A percentile compares a stretch with the other conserved stretches of the same genome.
Evolutionary conservation across 106 monocot genomes (phyloP).

Genomic region (Xerophyta viscosa): DNA sequence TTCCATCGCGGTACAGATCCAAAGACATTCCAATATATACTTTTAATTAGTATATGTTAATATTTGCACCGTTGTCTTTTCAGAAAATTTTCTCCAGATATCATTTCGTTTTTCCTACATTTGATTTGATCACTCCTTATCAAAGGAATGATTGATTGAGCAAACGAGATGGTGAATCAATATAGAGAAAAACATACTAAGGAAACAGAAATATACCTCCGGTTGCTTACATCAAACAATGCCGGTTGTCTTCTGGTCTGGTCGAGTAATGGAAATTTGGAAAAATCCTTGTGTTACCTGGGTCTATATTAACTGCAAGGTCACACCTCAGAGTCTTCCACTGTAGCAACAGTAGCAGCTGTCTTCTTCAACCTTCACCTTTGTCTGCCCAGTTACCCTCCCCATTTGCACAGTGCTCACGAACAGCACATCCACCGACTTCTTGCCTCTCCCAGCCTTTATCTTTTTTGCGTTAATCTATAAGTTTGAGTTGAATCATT

Average conservation of each 20-base stretch:
- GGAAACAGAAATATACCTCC: too few relatives aligned
- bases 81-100: neutral
- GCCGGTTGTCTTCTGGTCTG: slow-evolving; percentile 2
- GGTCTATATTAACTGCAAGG: neutral
- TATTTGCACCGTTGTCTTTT: slow-evolving; percentile 16
- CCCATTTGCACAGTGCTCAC: neutral
- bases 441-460: neutral
- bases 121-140: too few relatives aligned
- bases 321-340: neutral
- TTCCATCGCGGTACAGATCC: neutral
- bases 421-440: too few relatives aligned
- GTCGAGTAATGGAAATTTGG: neutral
- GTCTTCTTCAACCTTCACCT: neutral
- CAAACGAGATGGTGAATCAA: neutral
- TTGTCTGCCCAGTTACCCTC: neutral
- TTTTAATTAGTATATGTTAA: too few relatives aligned
- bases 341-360: neutral
- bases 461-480: neutral
- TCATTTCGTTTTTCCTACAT: too few relatives aligned
- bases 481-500: neutral
- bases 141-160: neutral
- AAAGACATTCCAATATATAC: too few relatives aligned
- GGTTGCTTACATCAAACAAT: neutral
- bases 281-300: neutral
- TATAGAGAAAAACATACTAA: neutral